phyloP scores from a whole-genome alignment of 2,329 filamentous ascomycete genomes.

The Claviceps arundinis region DNA sequence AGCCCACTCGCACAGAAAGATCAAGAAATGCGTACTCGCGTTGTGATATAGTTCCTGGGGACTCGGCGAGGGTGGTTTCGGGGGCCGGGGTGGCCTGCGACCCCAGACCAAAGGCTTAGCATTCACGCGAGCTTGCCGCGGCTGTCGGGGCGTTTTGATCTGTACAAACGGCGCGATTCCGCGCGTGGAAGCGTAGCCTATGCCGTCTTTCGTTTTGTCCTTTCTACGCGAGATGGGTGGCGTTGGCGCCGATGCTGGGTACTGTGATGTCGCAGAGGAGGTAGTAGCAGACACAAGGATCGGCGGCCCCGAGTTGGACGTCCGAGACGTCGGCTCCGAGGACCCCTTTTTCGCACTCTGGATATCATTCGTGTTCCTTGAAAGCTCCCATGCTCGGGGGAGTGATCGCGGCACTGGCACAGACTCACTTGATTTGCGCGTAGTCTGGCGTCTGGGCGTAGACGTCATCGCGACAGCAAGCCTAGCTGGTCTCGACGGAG shows the following conservation, averaged over 20 bases:
- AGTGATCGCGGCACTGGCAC: neutral
- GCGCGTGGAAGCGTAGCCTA: conserved; percentile 13
- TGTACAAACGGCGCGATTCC: conserved; percentile 1
- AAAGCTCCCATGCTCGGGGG: neutral
- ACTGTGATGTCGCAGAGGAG: neutral
- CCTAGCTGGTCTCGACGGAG: neutral
- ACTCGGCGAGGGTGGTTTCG: conserved; percentile 24
- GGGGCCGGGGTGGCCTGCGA: conserved; percentile 30
- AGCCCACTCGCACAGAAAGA: conserved; percentile 47
- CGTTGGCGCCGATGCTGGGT: neutral
- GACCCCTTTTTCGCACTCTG: neutral
- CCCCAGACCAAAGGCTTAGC: conserved; percentile 12
- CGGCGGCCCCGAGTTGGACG: neutral
- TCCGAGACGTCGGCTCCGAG: neutral
- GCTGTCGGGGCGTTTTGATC: conserved; percentile 6
- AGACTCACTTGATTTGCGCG: neutral
- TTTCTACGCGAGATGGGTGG: neutral
- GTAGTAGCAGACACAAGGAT: neutral
- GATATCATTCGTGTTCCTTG: neutral
- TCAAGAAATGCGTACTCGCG: conserved; percentile 30
- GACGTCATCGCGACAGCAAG: neutral
- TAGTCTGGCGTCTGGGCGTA: neutral
- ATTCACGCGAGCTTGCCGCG: conserved; percentile 14
- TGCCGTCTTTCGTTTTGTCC: conserved; percentile 21
- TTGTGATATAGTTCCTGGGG: conserved; percentile 28